phyloP scores from a whole-genome alignment of 73 alveolate genomes.

The Uronychia setigera region DNA sequence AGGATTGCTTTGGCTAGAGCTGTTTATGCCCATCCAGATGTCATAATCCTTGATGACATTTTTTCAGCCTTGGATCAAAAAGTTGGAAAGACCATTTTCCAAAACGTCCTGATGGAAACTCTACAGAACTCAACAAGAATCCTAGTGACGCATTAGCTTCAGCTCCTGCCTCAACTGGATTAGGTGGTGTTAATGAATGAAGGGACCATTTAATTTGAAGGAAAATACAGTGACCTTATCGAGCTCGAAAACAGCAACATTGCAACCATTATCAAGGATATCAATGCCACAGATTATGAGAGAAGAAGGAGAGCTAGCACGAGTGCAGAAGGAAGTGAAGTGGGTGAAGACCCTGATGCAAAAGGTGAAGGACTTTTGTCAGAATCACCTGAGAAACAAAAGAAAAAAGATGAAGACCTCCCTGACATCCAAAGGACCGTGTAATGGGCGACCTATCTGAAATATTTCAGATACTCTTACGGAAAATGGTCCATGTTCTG shows the following conservation, averaged over 20 bases:
- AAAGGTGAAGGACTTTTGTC: too few species aligned
- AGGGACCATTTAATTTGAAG: slow-evolving; percentile 9
- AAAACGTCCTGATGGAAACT: slow-evolving; percentile 80
- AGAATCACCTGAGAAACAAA: too few species aligned
- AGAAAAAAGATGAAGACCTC: slow-evolving; percentile 8
- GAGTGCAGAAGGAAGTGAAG: background rate
- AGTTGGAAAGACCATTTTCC: slow-evolving; percentile 87
- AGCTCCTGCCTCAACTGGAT: slow-evolving; percentile 59
- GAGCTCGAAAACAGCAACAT: background rate
- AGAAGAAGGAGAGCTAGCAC: background rate
- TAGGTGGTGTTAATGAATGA: slow-evolving; percentile 47
- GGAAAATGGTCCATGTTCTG: slow-evolving; percentile 32
- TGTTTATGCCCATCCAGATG: slow-evolving; percentile 77
- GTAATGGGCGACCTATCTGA: slow-evolving; percentile 34
- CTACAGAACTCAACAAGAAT: slow-evolving; percentile 87
- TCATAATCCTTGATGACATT: slow-evolving; percentile 86
- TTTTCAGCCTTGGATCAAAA: slow-evolving; percentile 96
- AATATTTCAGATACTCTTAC: slow-evolving; percentile 38
- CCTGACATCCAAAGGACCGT: slow-evolving; percentile 16
- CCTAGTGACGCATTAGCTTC: slow-evolving; percentile 94
- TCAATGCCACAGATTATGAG: slow-evolving; percentile 15
- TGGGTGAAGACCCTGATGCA: too few species aligned
- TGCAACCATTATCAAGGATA: background rate
- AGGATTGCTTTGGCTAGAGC: slow-evolving; percentile 93
- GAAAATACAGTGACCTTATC: slow-evolving; percentile 16